A percentile compares a stretch with the other conserved stretches of the same genome.
phyloP scores from a whole-genome alignment of 345 rosid genomes.

The Acer yangbiense region DNA sequence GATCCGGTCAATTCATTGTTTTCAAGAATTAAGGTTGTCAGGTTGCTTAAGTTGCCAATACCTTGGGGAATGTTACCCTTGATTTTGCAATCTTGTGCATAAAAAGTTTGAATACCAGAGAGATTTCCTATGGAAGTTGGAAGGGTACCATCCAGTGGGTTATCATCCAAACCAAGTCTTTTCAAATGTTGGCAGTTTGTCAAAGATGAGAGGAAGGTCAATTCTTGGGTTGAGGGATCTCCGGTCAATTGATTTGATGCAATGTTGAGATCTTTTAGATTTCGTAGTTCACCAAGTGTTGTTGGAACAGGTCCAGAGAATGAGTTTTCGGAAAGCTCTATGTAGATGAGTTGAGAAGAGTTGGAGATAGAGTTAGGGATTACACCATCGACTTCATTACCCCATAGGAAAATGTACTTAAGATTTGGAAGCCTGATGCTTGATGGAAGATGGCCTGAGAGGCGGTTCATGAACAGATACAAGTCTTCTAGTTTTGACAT shows the following conservation, averaged over 20 bases:
- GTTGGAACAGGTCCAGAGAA: constrained; percentile 7
- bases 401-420: background rate
- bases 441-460: too few species aligned
- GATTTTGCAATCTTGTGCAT: background rate
- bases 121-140: constrained; percentile 16
- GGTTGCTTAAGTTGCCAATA: constrained; percentile 14
- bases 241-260: background rate
- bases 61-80: constrained; percentile 18
- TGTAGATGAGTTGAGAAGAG: background rate
- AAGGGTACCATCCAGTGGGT: constrained; percentile 10
- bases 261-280: background rate
- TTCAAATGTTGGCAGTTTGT: constrained; percentile 5
- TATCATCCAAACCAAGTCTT: background rate
- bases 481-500: too few species aligned
- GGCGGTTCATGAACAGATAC: too few species aligned
- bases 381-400: background rate
- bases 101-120: background rate
- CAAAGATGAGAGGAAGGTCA: constrained; percentile 4
- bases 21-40: background rate
- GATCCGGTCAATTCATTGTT: constrained; percentile 18
- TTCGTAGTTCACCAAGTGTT: background rate
- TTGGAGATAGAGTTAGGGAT: constrained; percentile 4
- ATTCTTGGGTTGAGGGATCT: background rate
- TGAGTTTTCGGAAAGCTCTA: background rate
- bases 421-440: too few species aligned